Evolutionary conservation across 129 eudicot genomes (phyloP), one percentile per base, ranked within the genome.

Genomic region (Logfia minima): DNA sequence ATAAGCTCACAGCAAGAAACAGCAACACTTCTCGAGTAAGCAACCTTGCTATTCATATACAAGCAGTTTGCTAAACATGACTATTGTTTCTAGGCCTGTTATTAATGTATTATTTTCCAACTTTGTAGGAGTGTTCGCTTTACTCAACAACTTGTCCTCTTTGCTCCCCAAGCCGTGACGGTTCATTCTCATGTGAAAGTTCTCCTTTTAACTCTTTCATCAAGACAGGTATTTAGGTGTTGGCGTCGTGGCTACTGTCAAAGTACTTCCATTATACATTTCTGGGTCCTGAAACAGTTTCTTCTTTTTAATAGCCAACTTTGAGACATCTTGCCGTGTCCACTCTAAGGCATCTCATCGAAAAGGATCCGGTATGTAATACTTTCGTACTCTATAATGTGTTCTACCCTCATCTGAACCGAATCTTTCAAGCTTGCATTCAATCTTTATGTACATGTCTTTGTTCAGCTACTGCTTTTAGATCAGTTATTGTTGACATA

Each of bases 151-250:
- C 98, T 94, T 77, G 97, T 91, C 77, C 88, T 94, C 76, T 94
- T 94, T 91, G 98, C 98, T 39, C 97, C 98, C 24, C 97, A 89
- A 82, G 98, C 98, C 73, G 96, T 91, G 77, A 81, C 93, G 28
- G 97, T 94, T 51, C 98, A 94, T 87, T 83, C 87, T 63, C 97
- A 94, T 87, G 89, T 94, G 76, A 88, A 87, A 73, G 82, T 87
- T 79, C 91, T 94, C 76, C 96, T 94, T 61, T 93, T 90, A 70
- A 94, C 97, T 87, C 87, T 94, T 62, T 91, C 96, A 75, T 91
- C 98, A 24, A 94, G 93, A 94, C 98, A 94, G 96, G 98, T 94
- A 81, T 4, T 24, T 64, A 24, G n/a, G n/a, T 72, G 22, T 41
- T 24, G 56, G 70, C 67, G 59, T 45, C 63, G 37, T 24, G 45